Evolutionary conservation across 1,284 basidiomycete species (phyloP).

Genomic region (Puccinia sorghi): DNA sequence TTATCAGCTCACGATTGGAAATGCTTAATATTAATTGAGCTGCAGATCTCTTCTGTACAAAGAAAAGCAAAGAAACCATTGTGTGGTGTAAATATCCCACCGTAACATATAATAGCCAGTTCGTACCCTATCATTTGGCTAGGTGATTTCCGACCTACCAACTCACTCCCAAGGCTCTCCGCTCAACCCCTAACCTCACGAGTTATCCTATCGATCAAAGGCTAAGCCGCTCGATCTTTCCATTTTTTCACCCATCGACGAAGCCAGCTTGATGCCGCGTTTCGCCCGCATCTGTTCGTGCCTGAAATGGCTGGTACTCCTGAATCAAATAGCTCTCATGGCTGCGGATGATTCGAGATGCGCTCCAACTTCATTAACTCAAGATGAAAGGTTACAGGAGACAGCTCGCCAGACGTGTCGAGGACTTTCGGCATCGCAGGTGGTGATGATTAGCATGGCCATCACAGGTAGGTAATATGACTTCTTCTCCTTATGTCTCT

Average conservation of each 20-base stretch:
- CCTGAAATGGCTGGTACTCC: not conserved
- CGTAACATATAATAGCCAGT: too few relatives aligned
- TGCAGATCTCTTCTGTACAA: too few relatives aligned
- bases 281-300: not conserved
- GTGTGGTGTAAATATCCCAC: too few relatives aligned
- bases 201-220: too few relatives aligned
- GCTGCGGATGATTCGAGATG: slow-evolving; percentile 3
- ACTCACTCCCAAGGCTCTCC: too few relatives aligned
- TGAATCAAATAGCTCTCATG: not conserved
- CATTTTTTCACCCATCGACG: not conserved
- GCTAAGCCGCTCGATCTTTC: not conserved
- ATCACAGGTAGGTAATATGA: not conserved
- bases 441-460: not conserved
- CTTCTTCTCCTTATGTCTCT: not conserved
- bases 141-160: not conserved
- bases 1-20: too few relatives aligned
- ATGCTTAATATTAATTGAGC: too few relatives aligned
- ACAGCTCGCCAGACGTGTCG: not conserved
- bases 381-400: not conserved
- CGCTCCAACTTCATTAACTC: not conserved
- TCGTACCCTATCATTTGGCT: too few relatives aligned
- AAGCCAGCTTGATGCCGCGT: not conserved
- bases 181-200: not conserved
- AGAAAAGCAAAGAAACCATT: too few relatives aligned
- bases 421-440: not conserved